A percentile compares a stretch with the other conserved stretches of the same genome.
These are phyloP conservation scores for Sporobolomyces phaffii DNA, from an alignment of 768 basidiomycete genomes.

Conservation along the genomic window DNA sequence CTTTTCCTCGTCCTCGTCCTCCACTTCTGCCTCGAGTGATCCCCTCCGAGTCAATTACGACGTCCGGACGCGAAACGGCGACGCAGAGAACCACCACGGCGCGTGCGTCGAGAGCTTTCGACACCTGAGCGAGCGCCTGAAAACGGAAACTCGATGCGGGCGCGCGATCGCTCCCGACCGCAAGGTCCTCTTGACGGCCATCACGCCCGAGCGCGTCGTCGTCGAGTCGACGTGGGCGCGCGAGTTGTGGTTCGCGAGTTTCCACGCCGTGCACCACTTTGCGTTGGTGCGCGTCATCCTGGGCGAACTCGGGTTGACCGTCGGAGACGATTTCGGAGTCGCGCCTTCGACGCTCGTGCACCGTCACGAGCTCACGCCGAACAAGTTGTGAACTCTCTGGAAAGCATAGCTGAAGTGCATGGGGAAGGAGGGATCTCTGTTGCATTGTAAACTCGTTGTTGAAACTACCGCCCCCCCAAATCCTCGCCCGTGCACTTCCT, in stretches of 20 bases:
- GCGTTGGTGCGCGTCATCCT: constrained; percentile 31
- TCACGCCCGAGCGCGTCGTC: constrained; percentile 27
- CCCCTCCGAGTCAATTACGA: constrained; percentile 34
- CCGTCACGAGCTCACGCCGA: constrained; percentile 1
- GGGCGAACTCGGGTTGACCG: constrained; percentile 28
- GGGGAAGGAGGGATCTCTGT: no score
- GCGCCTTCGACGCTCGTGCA: constrained; percentile 36
- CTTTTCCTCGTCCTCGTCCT: not conserved
- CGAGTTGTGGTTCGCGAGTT: constrained; percentile 34
- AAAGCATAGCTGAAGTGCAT: no score
- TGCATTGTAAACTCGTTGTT: no score
- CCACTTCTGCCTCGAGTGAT: no score
- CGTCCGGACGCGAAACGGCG: constrained; percentile 21
- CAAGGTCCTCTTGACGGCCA: constrained; percentile 20
- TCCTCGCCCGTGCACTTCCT: not conserved
- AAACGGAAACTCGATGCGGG: not conserved
- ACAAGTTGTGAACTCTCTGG: constrained; percentile 27
- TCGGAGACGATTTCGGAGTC: constrained; percentile 39
- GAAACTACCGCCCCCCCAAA: no score
- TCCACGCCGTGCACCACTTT: constrained; percentile 34
- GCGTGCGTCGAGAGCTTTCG: constrained; percentile 16
- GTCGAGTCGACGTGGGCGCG: constrained; percentile 29
- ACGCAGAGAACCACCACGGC: constrained; percentile 20
- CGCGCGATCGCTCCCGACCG: not conserved
- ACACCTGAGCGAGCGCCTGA: constrained; percentile 1